Conservation (phyloP, 2,329 filamentous ascomycete genomes). For the Colletotrichum somersetense region DNA sequence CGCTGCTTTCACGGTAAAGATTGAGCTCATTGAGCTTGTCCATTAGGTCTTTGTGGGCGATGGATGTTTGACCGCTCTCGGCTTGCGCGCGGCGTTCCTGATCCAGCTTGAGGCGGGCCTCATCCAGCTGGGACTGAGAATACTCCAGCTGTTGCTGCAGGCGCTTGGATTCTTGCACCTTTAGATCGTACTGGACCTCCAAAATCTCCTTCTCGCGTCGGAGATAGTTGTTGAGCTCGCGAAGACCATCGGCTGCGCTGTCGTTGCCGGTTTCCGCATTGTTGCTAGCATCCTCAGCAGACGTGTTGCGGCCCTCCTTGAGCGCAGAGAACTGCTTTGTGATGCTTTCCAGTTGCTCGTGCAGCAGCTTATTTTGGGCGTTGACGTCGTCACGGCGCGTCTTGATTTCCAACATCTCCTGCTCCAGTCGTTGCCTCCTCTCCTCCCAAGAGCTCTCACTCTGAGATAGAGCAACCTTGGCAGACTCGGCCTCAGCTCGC, state of each 20-base stretch:
- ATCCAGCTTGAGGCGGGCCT: constrained; percentile 87
- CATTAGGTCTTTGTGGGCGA: constrained; percentile 91
- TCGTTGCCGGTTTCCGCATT: constrained; percentile 55
- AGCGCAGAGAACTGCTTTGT: constrained; percentile 82
- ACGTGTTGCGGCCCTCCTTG: constrained; percentile 66
- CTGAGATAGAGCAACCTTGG: constrained; percentile 81
- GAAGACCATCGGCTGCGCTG: constrained; percentile 75
- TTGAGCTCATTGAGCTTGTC: constrained; percentile 96
- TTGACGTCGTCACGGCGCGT: constrained; percentile 85
- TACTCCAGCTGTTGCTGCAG: constrained; percentile 92
- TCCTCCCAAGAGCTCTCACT: constrained; percentile 92
- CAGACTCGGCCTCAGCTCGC: constrained; percentile 86
- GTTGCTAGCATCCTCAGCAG: constrained; percentile 61
- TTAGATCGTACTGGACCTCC: constrained; percentile 94
- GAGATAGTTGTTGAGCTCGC: constrained; percentile 91
- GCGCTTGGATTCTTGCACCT: constrained; percentile 87
- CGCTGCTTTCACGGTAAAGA: constrained; percentile 93
- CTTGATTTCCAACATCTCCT: constrained; percentile 84
- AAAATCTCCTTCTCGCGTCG: constrained; percentile 97
- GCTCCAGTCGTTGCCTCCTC: constrained; percentile 82
- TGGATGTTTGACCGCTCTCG: constrained; percentile 78
- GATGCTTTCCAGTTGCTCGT: constrained; percentile 88
- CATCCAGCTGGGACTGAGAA: constrained; percentile 87
- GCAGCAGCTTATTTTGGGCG: constrained; percentile 90
- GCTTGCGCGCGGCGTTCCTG: constrained; percentile 85